Evolutionary conservation across 768 basidiomycete species (phyloP), one percentile per base, ranked within the genome.

Genomic region (Omphalotus guepiniiformis): DNA sequence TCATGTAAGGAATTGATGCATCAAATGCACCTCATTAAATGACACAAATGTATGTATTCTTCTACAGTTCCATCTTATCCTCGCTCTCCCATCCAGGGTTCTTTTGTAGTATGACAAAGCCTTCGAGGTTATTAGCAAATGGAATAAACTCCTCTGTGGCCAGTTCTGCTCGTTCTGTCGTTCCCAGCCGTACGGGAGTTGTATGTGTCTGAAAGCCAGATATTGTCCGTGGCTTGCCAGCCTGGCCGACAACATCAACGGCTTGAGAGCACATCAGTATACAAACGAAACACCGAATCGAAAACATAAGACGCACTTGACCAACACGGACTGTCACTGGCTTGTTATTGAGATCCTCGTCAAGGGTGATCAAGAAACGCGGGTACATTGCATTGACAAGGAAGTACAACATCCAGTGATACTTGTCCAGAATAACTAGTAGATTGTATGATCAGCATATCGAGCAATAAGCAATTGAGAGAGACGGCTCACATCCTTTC

Each of bases 401-500:
- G 79, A 94, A 93, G 72, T 90, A 99, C 48, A 98, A 70, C 93
- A 97, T 96, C 96, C 96, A 99, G 68, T 98, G 96, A 55, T 90
- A 87, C 65, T 85, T 94, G 62, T 94, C 92, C 15, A 98, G 79
- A 2, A 99, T 73, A 63, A 99, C 94, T 96, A 51, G 15, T 32
- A 39, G 28, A 42, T 8, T 18, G 42, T 16, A 43, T 11, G 47
- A 25, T 26, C 30, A 38, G 41, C 22, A 42, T 26, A 18, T 29
- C 29, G 41, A 4, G 30, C 38, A 25, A 18, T 12, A 23, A 22
- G 44, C 19, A 22, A 15, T 7, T 30, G 1, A 32, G 38, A 11
- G 22, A 15, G 30, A 38, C 32, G 22, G 82, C 91, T 79, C 61
- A 97, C 93, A 96, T 49, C 79, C 76, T 71, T 94, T 92, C 9